phyloP scores from a whole-genome alignment of 805 yeast genomes.

The Kluyveromyces nonfermentans region DNA sequence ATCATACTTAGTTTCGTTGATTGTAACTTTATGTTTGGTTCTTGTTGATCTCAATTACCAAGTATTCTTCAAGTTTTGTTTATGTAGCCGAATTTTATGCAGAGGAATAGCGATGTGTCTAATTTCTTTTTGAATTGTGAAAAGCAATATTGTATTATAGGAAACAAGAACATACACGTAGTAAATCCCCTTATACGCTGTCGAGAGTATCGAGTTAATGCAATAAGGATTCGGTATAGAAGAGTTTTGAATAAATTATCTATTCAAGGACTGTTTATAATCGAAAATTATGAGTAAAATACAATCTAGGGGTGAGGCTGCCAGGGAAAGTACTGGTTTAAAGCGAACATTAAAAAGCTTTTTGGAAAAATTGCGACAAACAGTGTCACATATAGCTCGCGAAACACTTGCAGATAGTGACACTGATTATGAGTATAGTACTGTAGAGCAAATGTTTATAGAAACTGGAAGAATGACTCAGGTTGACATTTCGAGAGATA shows the following conservation, averaged over 20 bases:
- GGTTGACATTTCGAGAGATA: neutral
- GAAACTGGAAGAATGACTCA: conserved; percentile 24
- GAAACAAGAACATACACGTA: too few species aligned
- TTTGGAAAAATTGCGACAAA: neutral
- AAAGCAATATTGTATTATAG: too few species aligned
- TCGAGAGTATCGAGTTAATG: neutral
- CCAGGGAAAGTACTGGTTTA: neutral
- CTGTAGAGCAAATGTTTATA: conserved; percentile 41
- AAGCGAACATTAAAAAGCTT: conserved; percentile 1
- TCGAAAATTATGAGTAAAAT: neutral
- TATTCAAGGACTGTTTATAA: neutral
- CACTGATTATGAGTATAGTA: conserved; percentile 3
- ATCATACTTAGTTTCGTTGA: too few species aligned
- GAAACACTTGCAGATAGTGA: conserved; percentile 7
- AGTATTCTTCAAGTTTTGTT: too few species aligned
- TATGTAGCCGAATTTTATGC: too few species aligned
- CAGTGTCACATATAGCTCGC: conserved; percentile 3
- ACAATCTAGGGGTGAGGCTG: neutral
- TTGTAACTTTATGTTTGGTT: too few species aligned
- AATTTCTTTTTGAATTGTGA: too few species aligned
- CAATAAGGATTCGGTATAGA: neutral
- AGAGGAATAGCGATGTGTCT: too few species aligned
- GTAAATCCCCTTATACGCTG: too few species aligned
- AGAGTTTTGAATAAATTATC: neutral
- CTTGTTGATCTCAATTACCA: too few species aligned